Evolutionary conservation across 257 asterid species (phyloP), one percentile per base, ranked within the genome.

Genomic region (Fraxinus cuspidata): DNA sequence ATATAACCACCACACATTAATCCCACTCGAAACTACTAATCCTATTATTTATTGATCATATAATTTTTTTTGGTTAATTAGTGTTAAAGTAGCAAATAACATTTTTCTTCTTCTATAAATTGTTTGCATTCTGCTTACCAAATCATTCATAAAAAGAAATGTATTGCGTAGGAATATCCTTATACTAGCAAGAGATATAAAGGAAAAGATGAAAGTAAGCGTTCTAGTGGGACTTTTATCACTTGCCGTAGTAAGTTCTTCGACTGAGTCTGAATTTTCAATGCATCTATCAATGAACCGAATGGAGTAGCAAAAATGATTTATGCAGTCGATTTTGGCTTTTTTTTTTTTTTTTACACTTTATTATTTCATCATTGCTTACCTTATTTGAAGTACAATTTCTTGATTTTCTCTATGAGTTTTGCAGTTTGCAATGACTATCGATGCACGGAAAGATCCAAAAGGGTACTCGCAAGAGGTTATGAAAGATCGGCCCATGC

Each of bases 231-330:
- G 23, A n/a, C 27, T 84, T 76, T 68, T 87, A 80, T 84, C 76
- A 35, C 81, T 87, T 65, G 75, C 84, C n/a, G 11, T 84, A 82
- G 90, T 87, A 84, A 80, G 83, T 49, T 5, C 12, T n/a, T 35
- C 35, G 23, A 0, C 2, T 6, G 1, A 5, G 13, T 3, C 5
- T 44, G 16, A 63, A 15, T 5, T 27, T 31, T 72, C 16, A 34
- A 31, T 40, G 25, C 21, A 72, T 71, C 21, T 16, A 40, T 4
- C 2, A 34, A 42, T 42, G 2, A 42, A 42, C 4, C 16, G 49
- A 42, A 42, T 42, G 12, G 13, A 42, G 16, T 42, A 42, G 49
- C 12, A 42, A 42, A 11, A 42, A 42, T 42, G 0, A 42, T 42
- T 40, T 40, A 40, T 40, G 16, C 16, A 42, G 18, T 42, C 49